Evolutionary conservation across 2,329 filamentous ascomycete genomes (phyloP), one percentile per base, ranked within the genome.

Genomic region (Clathrospora elynae): DNA sequence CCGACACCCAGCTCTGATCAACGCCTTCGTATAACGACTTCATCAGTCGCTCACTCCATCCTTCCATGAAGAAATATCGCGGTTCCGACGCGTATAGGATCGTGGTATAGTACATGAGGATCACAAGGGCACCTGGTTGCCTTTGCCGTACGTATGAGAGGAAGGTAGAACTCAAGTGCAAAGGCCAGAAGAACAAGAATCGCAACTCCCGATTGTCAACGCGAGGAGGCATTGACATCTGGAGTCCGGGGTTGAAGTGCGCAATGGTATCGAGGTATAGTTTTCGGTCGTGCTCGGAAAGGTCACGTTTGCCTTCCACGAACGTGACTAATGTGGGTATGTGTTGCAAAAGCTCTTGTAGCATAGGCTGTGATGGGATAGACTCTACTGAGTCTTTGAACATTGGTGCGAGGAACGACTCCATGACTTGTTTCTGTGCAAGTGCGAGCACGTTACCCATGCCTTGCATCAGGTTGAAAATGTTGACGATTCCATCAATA

Each of bases 41-140:
- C 35, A 66, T 58, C 4, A 67, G 38, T 13, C 59, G 50, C 24
- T 62, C 45, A 12, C 58, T 65, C 65, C 70, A 68, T 1, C 64
- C 66, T 2, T 62, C 42, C 43, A 71, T 58, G 73, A 71, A 72
- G 72, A 61, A 75, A 59, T 66, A 71, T 9, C 51, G 43, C 55
- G 55, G 44, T 40, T 71, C 70, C 5, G 69, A 53, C 5, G 53
- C 55, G 14, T 62, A 58, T 2, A 74, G 49, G 6, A 71, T 49
- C 9, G 69, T 58, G 10, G 66, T 61, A 42, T 71, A 75, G 37
- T 71, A 60, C 30, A 71, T 67, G 10, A 75, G 41, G 14, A 75
- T 44, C 2, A 68, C 60, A 13, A 75, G 48, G 2, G 70, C 67
- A 1, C 61, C 63, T 6, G 69, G 58, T 11, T 68, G 56, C 14